Evolutionary conservation across 2,329 filamentous ascomycete genomes (phyloP).

Genomic region (Coniochaeta pulveracea): DNA sequence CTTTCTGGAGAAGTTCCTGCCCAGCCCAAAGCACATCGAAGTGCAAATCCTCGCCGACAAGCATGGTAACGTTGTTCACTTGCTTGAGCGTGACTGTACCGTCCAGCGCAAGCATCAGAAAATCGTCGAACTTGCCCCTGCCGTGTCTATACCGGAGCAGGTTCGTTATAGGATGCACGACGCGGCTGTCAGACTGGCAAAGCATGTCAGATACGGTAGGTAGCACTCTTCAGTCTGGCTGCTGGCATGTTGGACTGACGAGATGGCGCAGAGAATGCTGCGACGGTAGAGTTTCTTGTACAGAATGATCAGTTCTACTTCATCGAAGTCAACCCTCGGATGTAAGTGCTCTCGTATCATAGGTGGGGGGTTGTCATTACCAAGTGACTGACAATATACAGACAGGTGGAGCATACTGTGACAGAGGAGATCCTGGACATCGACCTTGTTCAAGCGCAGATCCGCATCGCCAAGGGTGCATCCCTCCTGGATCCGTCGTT

Average conservation of each 20-base stretch:
- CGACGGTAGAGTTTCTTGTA: slow-evolving; percentile 8
- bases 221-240: slow-evolving; percentile 2
- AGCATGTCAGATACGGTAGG: slow-evolving; percentile 13
- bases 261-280: too few species aligned
- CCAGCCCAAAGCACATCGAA: slow-evolving; percentile 48
- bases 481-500: too few species aligned
- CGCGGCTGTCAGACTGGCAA: slow-evolving; percentile 4
- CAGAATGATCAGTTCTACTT: slow-evolving; percentile 6
- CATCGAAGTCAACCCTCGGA: slow-evolving; percentile 10
- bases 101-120: slow-evolving; percentile 54
- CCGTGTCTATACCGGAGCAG: slow-evolving; percentile 34
- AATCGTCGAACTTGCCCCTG: slow-evolving; percentile 54
- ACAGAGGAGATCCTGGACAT: too few species aligned
- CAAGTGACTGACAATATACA: too few species aligned
- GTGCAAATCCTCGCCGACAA: slow-evolving; percentile 52
- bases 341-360: slow-evolving; percentile 2
- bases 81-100: slow-evolving; percentile 51
- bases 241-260: slow-evolving; percentile 4
- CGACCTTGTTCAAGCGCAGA: too few species aligned
- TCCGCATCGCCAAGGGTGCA: too few species aligned
- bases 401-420: too few species aligned
- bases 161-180: neutral
- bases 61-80: slow-evolving; percentile 38
- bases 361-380: too few species aligned
- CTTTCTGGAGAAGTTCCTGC: slow-evolving; percentile 47